Base-by-base conservation (phyloP, 202 grass and related monocot genomes). In the Setaria italica region DNA sequence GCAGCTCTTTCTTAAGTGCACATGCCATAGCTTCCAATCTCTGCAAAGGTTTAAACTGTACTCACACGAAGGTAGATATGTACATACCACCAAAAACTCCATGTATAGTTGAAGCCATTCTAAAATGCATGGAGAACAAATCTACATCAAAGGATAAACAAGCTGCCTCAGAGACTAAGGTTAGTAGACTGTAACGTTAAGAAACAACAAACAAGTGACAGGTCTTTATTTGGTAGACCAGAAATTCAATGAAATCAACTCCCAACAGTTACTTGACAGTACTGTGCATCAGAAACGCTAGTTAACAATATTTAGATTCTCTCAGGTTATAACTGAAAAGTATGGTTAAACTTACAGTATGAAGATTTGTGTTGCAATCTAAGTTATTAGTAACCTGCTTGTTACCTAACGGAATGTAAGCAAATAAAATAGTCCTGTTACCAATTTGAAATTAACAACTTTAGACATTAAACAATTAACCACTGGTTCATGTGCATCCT, bases 131-230 rank as follows among this genome's bases (percentile, higher is more conserved):
- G 11, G 11, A 50, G 17, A 43, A 69, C 70, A 72, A 39, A 78
- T 88, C 80, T 43, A 77, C 85, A 67, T 88, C 89, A 71, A 34
- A 25, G 74, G 74, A 75, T 73, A 60, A 58, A 83, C 54, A 90
- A 90, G 73, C 68, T 41, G 32, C 13, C 39, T 20, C 80, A 63
- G 20, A 58, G 37, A 56, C n/a, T 70, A 67, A 77, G 29, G 50
- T 87, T 89, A 72, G 7, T 34, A 87, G 60, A 3, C 35, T 85
- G 84, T 89, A 41, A 85, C 84, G 67, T 85, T 89, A 85, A 84
- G 81, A 85, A 87, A 82, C 80, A 90, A 74, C 71, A 79, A 90
- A 35, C 32, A 68, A 84, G 39, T 78, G 43, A 37, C 58, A 39
- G 56, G 68, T 45, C 58, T 87, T 85, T 87, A 57, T 85, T 87